Base-by-base conservation (phyloP, 106 monocot genomes). In the Dactylorhiza incarnata region DNA sequence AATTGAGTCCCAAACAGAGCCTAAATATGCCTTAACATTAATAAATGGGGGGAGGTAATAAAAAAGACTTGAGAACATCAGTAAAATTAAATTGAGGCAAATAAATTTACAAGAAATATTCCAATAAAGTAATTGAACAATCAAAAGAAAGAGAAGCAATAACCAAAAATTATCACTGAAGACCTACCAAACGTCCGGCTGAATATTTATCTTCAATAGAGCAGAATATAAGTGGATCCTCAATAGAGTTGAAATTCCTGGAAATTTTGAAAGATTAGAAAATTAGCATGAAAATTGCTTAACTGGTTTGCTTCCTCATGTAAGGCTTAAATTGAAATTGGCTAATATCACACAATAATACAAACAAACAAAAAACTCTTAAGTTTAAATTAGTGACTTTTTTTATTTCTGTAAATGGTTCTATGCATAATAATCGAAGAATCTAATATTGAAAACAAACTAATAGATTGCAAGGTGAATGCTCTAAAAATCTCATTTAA, bases 201-300 rank as follows among this genome's bases (percentile, higher is more conserved):
- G 69, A 69, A 72, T 49, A 22, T 72, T 22, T 23, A 48, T 45
- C 19, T 49, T 72, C 72, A 29, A 49, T 7, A 48, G 48, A 10
- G 20, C 22, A 49, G 7, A 48, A 19, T 17, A 72, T 49, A 72
- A 72, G 72, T 72, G 49, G 72, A 72, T 48, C 72, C 49, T 72
- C 49, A 72, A 72, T n/a, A 49, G 48, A 72, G 22, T 72, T 72
- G 7, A 23, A 72, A 9, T 45, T 72, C 48, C 72, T 72, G 72
- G 23, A 72, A 72, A 16, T 45, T 70, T 45, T 7, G n/a, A 72
- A 72, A 72, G 5, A 19, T 48, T 46, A n/a, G 7, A 45, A 14
- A 13, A 45, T 72, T 72, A 72, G 49, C 23, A 17, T 72, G 11
- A 72, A 72, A 6, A 47, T 17, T 71, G 45, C 3, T 10, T 62